These are phyloP conservation scores for Diutina catenulata DNA, from an alignment of 1,139 yeast genomes.

Conservation along the genomic window DNA sequence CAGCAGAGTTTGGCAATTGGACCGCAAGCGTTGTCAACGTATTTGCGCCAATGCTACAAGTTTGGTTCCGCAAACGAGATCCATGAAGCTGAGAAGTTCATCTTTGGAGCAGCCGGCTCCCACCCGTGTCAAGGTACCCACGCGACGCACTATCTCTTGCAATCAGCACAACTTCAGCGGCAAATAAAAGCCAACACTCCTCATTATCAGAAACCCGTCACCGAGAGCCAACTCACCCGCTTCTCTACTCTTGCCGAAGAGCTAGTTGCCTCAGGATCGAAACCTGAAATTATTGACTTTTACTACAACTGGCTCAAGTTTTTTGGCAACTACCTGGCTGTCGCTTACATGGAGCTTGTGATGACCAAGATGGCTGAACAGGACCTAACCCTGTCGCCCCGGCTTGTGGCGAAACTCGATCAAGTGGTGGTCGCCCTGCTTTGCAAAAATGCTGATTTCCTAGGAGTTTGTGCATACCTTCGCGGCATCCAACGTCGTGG, in stretches of 20 bases:
- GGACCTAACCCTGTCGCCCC: not conserved
- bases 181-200: not conserved
- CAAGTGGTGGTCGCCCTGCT: not conserved
- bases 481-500: too few relatives aligned
- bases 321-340: not conserved
- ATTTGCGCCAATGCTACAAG: not conserved
- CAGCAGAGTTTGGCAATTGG: not conserved
- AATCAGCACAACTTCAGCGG: not conserved
- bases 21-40: not conserved
- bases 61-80: not conserved
- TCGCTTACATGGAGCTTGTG: not conserved
- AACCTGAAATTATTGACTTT: not conserved
- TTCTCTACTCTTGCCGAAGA: too few relatives aligned
- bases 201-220: not conserved
- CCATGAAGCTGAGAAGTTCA: not conserved
- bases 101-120: not conserved
- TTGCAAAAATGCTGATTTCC: too few relatives aligned
- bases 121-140: too few relatives aligned
- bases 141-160: conserved; percentile 1
- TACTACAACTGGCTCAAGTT: not conserved
- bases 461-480: too few relatives aligned
- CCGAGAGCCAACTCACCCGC: not conserved
- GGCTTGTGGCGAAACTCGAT: not conserved
- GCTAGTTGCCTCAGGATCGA: not conserved
- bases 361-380: conserved; percentile 1